Evolutionary conservation across 208 protist species (phyloP), one percentile per base, ranked within the genome.

Genomic region (Crithidia brevicula): DNA sequence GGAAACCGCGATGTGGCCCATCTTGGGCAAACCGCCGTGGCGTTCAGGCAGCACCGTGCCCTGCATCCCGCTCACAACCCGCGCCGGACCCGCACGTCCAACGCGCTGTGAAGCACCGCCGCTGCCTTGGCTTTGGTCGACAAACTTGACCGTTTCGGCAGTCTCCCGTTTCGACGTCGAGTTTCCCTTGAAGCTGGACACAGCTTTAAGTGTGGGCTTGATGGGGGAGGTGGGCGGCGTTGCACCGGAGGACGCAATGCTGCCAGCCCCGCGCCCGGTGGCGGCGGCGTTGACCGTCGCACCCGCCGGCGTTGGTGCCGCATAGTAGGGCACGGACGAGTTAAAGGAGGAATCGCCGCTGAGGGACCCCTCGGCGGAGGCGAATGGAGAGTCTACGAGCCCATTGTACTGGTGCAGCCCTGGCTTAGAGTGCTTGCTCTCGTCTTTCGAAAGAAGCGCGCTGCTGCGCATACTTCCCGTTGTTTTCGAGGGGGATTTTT

Each of bases 1-100:
- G 43, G 85, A 77, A 23, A 96, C 66, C n/a, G 79, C 83, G 2
- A 78, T 85, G 78, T 96, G 91, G 22, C 88, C 91, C 15, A 86
- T 77, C 22, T 88, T 87, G 28, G 89, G 91, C 67, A 94, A 65
- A 11, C 72, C 74, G 5, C 83, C 81, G 33, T 85, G 86, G 67
- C 87, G 73, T 65, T 96, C 88, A 1, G 86, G 88, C 15, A 94
- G 43, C 33, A 84, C 68, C 25, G 50, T 83, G n/a, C 80, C 87
- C 40, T 83, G 75, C 67, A 93, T 86, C 11, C 60, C 66, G 4
- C 57, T 87, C 16, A 86, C 52, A 9, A 82, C 57, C 4, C 77
- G 72, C 5, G 27, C 22, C 0, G 59, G 33, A 28, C 27, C 16
- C 16, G 36, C 43, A 6, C 46, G 28, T 15, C 27, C 28, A n/a